Conservation (phyloP, 2,329 filamentous ascomycete species). For the Alternaria sp. region DNA sequence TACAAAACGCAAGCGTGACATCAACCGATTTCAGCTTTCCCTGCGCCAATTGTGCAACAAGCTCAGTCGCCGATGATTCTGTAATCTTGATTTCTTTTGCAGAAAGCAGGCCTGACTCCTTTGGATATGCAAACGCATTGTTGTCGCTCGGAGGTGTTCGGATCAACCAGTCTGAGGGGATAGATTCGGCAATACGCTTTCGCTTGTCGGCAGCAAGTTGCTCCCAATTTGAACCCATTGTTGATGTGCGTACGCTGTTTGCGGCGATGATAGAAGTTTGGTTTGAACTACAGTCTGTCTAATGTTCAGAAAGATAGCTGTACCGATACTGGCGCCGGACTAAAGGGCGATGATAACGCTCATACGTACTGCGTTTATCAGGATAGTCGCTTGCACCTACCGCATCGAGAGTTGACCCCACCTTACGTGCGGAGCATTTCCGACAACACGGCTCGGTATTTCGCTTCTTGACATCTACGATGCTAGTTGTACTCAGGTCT, state of each 20-base stretch:
- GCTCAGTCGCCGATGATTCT: conserved; percentile 27
- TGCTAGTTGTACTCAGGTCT: background rate
- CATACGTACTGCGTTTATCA: background rate
- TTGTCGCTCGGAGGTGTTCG: conserved; percentile 4
- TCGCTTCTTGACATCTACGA: background rate
- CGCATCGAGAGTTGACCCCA: background rate
- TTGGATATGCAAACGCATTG: conserved; percentile 23
- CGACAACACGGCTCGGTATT: background rate
- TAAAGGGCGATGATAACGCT: background rate
- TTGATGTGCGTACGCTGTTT: background rate
- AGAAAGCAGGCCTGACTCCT: conserved; percentile 27
- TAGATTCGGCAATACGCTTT: conserved; percentile 22
- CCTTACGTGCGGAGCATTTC: background rate
- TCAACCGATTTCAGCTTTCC: conserved; percentile 37
- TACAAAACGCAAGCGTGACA: conserved; percentile 59
- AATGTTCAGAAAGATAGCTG: background rate
- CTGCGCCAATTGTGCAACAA: conserved; percentile 22
- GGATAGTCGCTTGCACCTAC: background rate
- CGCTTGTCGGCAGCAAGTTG: conserved; percentile 26
- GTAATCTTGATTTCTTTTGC: conserved; percentile 32
- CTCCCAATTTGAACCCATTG: conserved; percentile 22
- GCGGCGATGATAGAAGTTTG: background rate
- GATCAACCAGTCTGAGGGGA: conserved; percentile 31
- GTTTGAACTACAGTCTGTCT: background rate
- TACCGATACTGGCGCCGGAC: background rate